Conservation (phyloP, 768 basidiomycete species). For the Boletus tylopilopsis region DNA sequence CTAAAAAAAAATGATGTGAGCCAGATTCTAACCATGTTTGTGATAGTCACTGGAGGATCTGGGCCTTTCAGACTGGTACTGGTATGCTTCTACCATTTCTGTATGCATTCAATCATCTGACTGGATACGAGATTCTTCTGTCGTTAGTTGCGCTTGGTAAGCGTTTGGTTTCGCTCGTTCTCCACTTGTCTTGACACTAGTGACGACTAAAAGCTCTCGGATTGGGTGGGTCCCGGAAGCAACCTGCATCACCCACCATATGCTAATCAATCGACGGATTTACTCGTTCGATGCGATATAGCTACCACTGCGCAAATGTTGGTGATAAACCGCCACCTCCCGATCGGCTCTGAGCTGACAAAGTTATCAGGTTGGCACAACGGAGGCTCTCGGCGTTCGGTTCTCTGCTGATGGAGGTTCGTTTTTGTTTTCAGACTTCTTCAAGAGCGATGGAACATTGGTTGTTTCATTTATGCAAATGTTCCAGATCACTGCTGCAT, state of each 20-base stretch:
- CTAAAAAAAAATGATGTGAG: too few species aligned
- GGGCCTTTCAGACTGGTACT: slow-evolving; percentile 7
- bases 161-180: neutral
- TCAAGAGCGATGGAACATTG: neutral
- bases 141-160: slow-evolving; percentile 21
- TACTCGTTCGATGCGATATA: too few species aligned
- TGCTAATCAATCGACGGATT: neutral
- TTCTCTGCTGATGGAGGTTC: slow-evolving; percentile 17
- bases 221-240: slow-evolving; percentile 19
- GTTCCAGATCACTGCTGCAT: slow-evolving; percentile 13
- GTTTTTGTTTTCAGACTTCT: neutral
- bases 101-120: neutral
- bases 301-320: slow-evolving; percentile 26
- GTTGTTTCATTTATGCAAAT: neutral
- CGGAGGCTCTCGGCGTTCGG: slow-evolving; percentile 21
- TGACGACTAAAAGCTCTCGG: slow-evolving; percentile 22
- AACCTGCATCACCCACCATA: neutral
- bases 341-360: slow-evolving; percentile 4
- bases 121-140: slow-evolving; percentile 7
- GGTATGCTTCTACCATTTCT: slow-evolving; percentile 12
- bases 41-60: slow-evolving; percentile 21
- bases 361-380: slow-evolving; percentile 15
- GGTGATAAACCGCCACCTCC: neutral
- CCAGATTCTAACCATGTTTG: neutral
- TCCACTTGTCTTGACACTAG: slow-evolving; percentile 12